phyloP scores from a whole-genome alignment of 176 grass and related monocot genomes.

The Triticum monococcum region DNA sequence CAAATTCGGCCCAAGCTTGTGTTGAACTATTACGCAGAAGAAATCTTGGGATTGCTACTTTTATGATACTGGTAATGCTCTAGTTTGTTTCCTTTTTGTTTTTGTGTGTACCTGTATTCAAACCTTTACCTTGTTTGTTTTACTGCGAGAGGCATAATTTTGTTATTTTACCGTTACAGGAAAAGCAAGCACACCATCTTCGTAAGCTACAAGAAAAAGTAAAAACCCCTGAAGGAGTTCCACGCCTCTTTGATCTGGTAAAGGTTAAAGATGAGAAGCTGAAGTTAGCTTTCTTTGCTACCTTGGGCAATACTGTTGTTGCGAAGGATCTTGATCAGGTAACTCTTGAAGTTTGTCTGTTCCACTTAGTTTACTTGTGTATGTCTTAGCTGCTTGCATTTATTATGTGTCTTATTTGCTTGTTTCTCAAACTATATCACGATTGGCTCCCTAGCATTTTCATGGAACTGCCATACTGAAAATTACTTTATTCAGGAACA shows the following conservation, averaged over 20 bases:
- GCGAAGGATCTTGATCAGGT: slow-evolving; percentile 92
- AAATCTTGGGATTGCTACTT: slow-evolving; percentile 82
- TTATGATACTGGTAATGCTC: slow-evolving; percentile 83
- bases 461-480: not conserved
- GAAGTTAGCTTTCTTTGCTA: slow-evolving; percentile 80
- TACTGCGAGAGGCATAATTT: slow-evolving; percentile 16
- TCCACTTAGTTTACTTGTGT: slow-evolving; percentile 22
- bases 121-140: slow-evolving; percentile 16
- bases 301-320: slow-evolving; percentile 81
- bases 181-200: slow-evolving; percentile 75
- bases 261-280: slow-evolving; percentile 86
- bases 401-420: not conserved
- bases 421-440: slow-evolving; percentile 6
- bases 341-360: slow-evolving; percentile 32
- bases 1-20: slow-evolving; percentile 85
- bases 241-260: slow-evolving; percentile 88
- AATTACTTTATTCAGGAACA: not conserved
- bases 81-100: slow-evolving; percentile 23
- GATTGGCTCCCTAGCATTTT: not conserved
- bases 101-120: slow-evolving; percentile 7
- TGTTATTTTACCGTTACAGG: slow-evolving; percentile 44
- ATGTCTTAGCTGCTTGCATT: not conserved
- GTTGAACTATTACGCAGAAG: slow-evolving; percentile 85
- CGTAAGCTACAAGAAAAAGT: slow-evolving; percentile 57
- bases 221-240: slow-evolving; percentile 82